A percentile compares a stretch with the other conserved stretches of the same genome.
phyloP scores from a whole-genome alignment of 2,329 filamentous ascomycete genomes.

The Myriosclerotinia curreyana region DNA sequence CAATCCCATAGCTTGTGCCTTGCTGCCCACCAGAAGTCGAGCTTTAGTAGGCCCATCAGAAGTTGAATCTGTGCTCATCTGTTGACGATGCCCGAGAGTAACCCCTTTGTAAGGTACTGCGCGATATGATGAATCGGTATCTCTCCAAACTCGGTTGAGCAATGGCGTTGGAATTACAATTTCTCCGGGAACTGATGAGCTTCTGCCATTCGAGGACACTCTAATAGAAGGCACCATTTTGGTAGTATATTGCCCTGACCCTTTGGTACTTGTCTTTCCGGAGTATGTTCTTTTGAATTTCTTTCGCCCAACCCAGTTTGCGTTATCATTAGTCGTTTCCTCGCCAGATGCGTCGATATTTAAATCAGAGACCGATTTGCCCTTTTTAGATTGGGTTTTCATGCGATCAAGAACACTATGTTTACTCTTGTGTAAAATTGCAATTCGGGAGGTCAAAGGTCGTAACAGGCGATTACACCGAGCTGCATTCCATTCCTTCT shows the following conservation, averaged over 20 bases:
- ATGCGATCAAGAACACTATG: conserved; percentile 19
- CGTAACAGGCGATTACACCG: conserved; percentile 46
- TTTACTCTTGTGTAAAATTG: conserved; percentile 42
- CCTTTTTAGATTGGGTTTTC: conserved; percentile 17
- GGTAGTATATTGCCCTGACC: background rate
- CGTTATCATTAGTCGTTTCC: background rate
- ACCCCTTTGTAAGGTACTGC: conserved; percentile 4
- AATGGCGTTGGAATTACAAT: conserved; percentile 38
- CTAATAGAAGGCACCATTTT: background rate
- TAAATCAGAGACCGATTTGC: background rate
- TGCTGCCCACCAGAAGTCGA: conserved; percentile 17
- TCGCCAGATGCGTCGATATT: background rate
- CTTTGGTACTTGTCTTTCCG: conserved; percentile 22
- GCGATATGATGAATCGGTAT: background rate
- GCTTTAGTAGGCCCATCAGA: background rate
- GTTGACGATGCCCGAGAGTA: background rate
- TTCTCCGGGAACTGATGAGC: conserved; percentile 33
- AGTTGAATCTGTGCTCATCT: background rate
- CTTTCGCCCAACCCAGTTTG: conserved; percentile 27
- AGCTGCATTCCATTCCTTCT: conserved; percentile 43
- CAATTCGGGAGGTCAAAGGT: conserved; percentile 44
- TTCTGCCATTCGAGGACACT: background rate
- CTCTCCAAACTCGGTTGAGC: conserved; percentile 31
- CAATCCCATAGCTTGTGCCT: conserved; percentile 26
- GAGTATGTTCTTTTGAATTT: conserved; percentile 37